Evolutionary conservation across 371 early-diverging fungal genomes (phyloP).

Genomic region (Parasitella parasitica): DNA sequence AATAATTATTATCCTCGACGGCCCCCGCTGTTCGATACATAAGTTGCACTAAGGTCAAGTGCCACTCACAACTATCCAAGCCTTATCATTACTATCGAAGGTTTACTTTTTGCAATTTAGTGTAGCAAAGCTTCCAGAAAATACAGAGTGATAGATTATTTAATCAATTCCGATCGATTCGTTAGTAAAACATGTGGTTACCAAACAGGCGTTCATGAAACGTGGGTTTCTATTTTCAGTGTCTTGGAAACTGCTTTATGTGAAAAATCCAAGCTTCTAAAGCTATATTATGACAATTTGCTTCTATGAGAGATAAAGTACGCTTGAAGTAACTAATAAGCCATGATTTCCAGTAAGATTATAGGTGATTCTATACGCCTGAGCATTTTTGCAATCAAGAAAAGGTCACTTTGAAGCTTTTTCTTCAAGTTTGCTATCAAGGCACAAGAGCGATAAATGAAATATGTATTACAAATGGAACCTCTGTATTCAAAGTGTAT

Average conservation of each 20-base stretch:
- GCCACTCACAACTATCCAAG: too few species aligned
- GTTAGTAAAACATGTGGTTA: background rate
- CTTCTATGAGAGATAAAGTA: too few species aligned
- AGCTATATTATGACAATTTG: too few species aligned
- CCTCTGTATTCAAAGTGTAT: background rate
- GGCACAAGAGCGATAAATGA: background rate
- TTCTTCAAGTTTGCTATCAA: background rate
- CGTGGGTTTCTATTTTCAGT: background rate
- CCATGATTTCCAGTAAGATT: too few species aligned
- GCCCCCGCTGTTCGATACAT: too few species aligned
- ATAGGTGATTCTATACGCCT: too few species aligned
- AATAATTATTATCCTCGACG: too few species aligned
- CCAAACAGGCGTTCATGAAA: background rate
- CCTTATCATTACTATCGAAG: too few species aligned
- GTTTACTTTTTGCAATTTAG: too few species aligned
- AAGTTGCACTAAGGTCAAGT: too few species aligned
- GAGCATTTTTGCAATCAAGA: background rate
- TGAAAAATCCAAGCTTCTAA: background rate
- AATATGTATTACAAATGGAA: background rate
- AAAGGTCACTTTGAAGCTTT: background rate
- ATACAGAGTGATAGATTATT: background rate
- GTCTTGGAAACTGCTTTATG: background rate
- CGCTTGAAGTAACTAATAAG: too few species aligned
- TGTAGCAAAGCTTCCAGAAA: background rate
- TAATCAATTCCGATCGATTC: background rate